Percentiles rank a stretch among this genome's conserved stretches.
These are phyloP conservation scores for Pleurotus pulmonarius DNA, from an alignment of 768 basidiomycete species.

Conservation along the genomic window DNA sequence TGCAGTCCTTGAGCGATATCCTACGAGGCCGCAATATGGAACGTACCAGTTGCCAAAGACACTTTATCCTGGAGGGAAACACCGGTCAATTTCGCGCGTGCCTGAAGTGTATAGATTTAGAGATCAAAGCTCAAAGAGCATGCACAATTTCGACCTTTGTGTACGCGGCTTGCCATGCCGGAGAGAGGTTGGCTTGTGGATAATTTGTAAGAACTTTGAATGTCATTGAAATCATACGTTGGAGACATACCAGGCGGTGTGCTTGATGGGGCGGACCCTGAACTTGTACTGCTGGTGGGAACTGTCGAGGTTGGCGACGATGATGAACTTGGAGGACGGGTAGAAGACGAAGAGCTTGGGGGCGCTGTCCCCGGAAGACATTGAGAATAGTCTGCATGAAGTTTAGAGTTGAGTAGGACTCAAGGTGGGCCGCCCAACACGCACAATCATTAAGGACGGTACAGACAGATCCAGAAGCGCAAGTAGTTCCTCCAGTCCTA, in stretches of 20 bases:
- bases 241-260: conserved; percentile 19
- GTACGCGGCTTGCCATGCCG: conserved; percentile 53
- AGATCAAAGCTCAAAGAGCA: neutral
- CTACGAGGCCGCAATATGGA: neutral
- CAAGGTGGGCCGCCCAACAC: conserved; percentile 6
- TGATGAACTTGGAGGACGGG: conserved; percentile 19
- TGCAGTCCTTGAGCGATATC: neutral
- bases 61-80: conserved; percentile 56
- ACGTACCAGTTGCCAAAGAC: conserved; percentile 48
- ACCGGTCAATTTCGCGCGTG: conserved; percentile 42
- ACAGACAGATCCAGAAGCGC: conserved; percentile 41
- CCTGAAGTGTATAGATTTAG: conserved; percentile 25
- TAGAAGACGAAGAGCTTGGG: conserved; percentile 18
- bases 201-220: neutral
- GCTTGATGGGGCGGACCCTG: conserved; percentile 17
- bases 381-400: conserved; percentile 42
- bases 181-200: conserved; percentile 34
- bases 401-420: neutral
- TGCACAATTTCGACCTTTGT: conserved; percentile 33
- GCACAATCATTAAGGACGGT: conserved; percentile 40
- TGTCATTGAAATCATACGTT: neutral
- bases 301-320: conserved; percentile 18
- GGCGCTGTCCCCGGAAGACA: conserved; percentile 38
- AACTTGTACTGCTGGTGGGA: conserved; percentile 15
- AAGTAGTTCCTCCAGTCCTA: conserved; percentile 49